phyloP scores from a whole-genome alignment of 225 moss, liverwort and hornwort genomes.

The Bryoerythrophyllum caledonicum region DNA sequence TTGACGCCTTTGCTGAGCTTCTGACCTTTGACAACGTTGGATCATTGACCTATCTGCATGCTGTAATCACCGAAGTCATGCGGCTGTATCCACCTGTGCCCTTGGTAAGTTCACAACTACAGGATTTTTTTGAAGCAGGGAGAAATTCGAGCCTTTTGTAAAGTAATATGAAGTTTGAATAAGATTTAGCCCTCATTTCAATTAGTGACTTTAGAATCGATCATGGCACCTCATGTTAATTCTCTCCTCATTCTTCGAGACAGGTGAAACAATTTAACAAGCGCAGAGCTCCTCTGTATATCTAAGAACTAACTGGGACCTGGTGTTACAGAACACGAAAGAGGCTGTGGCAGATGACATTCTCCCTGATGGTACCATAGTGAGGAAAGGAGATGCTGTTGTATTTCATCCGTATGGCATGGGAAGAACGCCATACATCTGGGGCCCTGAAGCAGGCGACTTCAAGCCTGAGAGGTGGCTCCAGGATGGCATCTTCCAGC shows the following conservation, averaged over 20 bases:
- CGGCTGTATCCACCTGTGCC: slow-evolving; percentile 37
- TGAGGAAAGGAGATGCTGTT: slow-evolving; percentile 30
- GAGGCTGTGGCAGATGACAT: slow-evolving; percentile 35
- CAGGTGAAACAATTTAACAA: too few relatives aligned
- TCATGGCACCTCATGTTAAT: too few relatives aligned
- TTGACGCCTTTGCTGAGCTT: slow-evolving; percentile 27
- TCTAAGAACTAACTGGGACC: not conserved
- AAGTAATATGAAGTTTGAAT: too few relatives aligned
- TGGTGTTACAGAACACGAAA: slow-evolving; percentile 36
- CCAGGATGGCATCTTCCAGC: slow-evolving; percentile 41
- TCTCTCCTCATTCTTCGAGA: too few relatives aligned
- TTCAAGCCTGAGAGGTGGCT: slow-evolving; percentile 51
- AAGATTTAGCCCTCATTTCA: too few relatives aligned
- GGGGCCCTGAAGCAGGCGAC: slow-evolving; percentile 42
- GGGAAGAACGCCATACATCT: slow-evolving; percentile 41
- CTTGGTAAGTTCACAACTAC: slow-evolving; percentile 22
- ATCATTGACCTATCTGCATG: slow-evolving; percentile 36
- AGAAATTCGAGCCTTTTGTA: not conserved
- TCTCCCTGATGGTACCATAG: slow-evolving; percentile 34
- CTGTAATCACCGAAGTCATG: slow-evolving; percentile 38
- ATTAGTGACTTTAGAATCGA: too few relatives aligned
- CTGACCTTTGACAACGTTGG: slow-evolving; percentile 40
- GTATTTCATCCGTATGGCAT: slow-evolving; percentile 26
- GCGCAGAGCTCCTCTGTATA: too few relatives aligned
- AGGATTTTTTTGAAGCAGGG: not conserved